Conservation (phyloP, 306 rosid species). For the Hippophae gyantsensis region DNA sequence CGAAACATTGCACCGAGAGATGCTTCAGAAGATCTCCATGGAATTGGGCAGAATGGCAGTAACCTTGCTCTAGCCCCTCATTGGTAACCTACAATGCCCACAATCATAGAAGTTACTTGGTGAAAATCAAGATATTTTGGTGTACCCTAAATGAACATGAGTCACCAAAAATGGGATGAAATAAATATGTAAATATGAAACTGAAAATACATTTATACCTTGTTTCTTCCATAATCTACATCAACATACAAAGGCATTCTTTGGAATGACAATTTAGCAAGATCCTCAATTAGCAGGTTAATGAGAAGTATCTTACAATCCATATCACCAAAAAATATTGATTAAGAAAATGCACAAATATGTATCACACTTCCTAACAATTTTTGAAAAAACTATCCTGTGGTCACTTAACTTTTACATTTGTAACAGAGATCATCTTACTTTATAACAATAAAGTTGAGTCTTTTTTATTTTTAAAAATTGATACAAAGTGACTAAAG, state of each 20-base stretch:
- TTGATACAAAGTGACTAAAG: too few relatives aligned
- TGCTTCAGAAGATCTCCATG: constrained; percentile 77
- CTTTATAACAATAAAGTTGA: too few relatives aligned
- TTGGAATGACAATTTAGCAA: constrained; percentile 73
- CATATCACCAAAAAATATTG: not conserved
- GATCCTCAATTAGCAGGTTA: constrained; percentile 70
- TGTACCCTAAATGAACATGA: not conserved
- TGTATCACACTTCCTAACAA: too few relatives aligned
- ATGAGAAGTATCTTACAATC: not conserved
- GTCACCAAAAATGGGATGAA: not conserved
- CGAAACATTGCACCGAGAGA: constrained; percentile 54
- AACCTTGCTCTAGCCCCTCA: constrained; percentile 95
- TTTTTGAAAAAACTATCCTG: too few relatives aligned
- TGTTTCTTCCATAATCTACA: constrained; percentile 80
- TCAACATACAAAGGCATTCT: constrained; percentile 57
- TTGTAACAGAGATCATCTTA: too few relatives aligned
- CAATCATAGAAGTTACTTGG: constrained; percentile 8
- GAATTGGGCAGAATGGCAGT: constrained; percentile 84
- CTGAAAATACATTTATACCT: constrained; percentile 31
- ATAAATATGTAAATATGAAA: not conserved
- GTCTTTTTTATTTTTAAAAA: too few relatives aligned
- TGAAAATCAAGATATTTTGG: not conserved
- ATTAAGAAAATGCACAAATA: not conserved
- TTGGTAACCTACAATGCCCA: constrained; percentile 59
- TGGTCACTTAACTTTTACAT: too few relatives aligned